Evolutionary conservation across 148 eudicot genomes (phyloP).

Genomic region (Dianthus caryophyllus): DNA sequence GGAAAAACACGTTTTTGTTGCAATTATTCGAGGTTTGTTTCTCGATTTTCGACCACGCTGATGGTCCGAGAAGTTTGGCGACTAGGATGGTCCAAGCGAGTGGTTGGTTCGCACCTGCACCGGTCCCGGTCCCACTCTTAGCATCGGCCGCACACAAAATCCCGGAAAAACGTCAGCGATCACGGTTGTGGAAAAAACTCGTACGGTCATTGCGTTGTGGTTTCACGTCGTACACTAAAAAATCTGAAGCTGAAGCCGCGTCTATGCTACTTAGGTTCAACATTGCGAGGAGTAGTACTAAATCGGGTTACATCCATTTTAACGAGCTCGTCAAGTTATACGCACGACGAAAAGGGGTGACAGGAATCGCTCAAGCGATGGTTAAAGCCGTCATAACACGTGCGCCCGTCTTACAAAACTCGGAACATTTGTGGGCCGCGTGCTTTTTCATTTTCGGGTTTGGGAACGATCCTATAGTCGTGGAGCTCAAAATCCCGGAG

Average conservation of each 20-base stretch:
- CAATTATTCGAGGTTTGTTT: constrained; percentile 95
- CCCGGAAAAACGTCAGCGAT: constrained; percentile 56
- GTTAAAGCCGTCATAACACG: constrained; percentile 64
- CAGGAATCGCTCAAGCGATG: constrained; percentile 67
- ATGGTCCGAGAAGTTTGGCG: constrained; percentile 79
- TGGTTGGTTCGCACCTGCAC: constrained; percentile 91
- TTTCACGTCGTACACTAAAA: constrained; percentile 54
- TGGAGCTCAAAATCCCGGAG: constrained; percentile 73
- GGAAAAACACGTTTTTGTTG: constrained; percentile 65
- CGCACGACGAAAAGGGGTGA: constrained; percentile 61
- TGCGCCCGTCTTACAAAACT: constrained; percentile 38
- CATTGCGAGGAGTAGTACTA: constrained; percentile 66
- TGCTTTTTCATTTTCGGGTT: constrained; percentile 79
- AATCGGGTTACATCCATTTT: constrained; percentile 57
- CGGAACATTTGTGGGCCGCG: constrained; percentile 89
- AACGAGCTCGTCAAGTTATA: constrained; percentile 69
- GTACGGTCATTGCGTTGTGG: constrained; percentile 68
- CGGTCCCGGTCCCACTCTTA: constrained; percentile 60
- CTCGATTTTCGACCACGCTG: constrained; percentile 94
- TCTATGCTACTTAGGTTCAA: constrained; percentile 77
- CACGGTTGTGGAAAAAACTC: constrained; percentile 57
- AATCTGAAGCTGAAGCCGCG: constrained; percentile 80
- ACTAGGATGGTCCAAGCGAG: constrained; percentile 89
- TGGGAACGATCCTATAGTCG: constrained; percentile 65
- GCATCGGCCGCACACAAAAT: constrained; percentile 76